Conservation (phyloP, 2,329 filamentous ascomycete genomes). For the Xylariaceae sp. region DNA sequence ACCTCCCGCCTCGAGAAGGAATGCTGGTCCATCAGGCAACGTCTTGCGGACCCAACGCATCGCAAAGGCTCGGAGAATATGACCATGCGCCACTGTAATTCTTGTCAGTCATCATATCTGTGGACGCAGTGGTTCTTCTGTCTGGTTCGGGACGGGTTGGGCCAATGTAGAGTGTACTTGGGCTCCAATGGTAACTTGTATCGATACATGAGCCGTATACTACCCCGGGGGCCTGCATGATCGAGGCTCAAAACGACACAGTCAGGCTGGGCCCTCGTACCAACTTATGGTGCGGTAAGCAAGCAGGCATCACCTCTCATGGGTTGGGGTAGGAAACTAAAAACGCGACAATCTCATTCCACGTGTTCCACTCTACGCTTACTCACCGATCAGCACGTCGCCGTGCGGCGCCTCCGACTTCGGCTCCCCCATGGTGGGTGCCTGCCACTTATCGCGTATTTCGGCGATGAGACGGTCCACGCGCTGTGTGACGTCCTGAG, state of each 20-base stretch:
- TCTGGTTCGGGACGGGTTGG: too few species aligned
- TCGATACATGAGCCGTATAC: too few species aligned
- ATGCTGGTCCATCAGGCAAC: slow-evolving; percentile 68
- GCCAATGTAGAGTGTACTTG: too few species aligned
- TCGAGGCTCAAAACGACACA: too few species aligned
- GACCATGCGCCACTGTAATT: slow-evolving; percentile 70
- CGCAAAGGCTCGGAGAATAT: slow-evolving; percentile 83
- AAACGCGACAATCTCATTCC: not conserved
- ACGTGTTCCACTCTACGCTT: not conserved
- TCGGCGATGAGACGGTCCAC: slow-evolving; percentile 73
- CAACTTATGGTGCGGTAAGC: too few species aligned
- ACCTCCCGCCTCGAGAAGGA: slow-evolving; percentile 86
- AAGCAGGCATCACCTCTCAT: not conserved
- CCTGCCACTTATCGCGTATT: slow-evolving; percentile 64
- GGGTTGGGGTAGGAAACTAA: too few species aligned
- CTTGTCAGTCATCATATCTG: too few species aligned
- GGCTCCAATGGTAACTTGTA: too few species aligned
- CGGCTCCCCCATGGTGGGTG: slow-evolving; percentile 53
- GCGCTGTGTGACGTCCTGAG: slow-evolving; percentile 66
- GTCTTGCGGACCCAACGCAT: slow-evolving; percentile 77
- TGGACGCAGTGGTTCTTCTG: too few species aligned
- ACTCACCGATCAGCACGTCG: slow-evolving; percentile 59
- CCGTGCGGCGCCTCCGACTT: slow-evolving; percentile 39
- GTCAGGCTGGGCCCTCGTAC: too few species aligned
- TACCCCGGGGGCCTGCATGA: too few species aligned